phyloP scores from a whole-genome alignment of 192 early-diverging fungal species.

The Gamsiella multidivaricata region DNA sequence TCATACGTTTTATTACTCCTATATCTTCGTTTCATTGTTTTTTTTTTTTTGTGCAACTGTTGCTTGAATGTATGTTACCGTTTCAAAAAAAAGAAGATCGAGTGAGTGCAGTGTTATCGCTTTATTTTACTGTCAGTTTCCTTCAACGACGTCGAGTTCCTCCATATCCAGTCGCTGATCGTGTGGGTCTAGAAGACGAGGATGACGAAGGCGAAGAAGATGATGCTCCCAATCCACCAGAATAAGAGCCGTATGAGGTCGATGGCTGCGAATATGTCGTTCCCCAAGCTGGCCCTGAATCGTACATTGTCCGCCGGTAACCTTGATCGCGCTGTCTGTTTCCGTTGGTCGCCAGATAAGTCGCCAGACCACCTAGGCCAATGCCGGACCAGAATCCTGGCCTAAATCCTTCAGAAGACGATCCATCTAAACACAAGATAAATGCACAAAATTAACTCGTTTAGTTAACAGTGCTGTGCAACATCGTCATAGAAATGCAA shows the following conservation, averaged over 20 bases:
- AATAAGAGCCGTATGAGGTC: slow-evolving; percentile 15
- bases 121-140: neutral
- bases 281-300: neutral
- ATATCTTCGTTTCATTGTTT: neutral
- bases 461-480: no score
- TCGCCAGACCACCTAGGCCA: slow-evolving; percentile 37
- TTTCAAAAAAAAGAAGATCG: no score
- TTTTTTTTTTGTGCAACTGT: neutral
- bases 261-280: neutral
- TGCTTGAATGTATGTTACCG: no score
- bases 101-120: no score
- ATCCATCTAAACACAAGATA: neutral
- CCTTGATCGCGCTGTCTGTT: slow-evolving; percentile 3
- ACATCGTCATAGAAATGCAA: no score
- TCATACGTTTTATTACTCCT: neutral
- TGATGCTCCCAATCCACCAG: slow-evolving; percentile 17
- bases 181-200: slow-evolving; percentile 23
- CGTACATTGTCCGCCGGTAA: neutral
- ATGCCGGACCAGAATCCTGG: slow-evolving; percentile 56
- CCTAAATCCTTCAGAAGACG: slow-evolving; percentile 21
- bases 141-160: slow-evolving; percentile 40
- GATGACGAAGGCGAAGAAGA: slow-evolving; percentile 12
- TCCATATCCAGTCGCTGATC: slow-evolving; percentile 44
- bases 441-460: no score
- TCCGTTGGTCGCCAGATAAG: slow-evolving; percentile 31